Conservation (phyloP, 352 stramenopile species). For the Lagenidium giganteum region DNA sequence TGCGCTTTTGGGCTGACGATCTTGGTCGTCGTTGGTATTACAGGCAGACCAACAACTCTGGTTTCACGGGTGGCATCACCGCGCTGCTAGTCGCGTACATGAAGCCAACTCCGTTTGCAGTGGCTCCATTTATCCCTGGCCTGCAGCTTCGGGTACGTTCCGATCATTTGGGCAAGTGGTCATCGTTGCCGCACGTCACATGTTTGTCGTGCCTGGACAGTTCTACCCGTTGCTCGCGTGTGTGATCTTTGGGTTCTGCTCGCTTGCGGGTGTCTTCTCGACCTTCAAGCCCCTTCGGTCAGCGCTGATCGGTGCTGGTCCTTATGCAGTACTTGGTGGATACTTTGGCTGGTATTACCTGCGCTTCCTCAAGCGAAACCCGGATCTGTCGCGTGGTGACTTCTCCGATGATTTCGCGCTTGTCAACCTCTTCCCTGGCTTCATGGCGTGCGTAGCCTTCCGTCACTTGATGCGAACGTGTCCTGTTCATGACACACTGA, state of each 20-base stretch:
- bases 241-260: slow-evolving; percentile 44
- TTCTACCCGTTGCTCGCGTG: slow-evolving; percentile 62
- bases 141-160: slow-evolving; percentile 58
- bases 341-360: slow-evolving; percentile 87
- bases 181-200: no score
- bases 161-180: background rate
- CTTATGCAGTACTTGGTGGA: slow-evolving; percentile 65
- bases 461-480: no score
- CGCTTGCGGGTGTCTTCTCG: slow-evolving; percentile 34
- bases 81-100: slow-evolving; percentile 78
- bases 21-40: background rate
- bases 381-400: slow-evolving; percentile 63
- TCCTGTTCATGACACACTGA: no score
- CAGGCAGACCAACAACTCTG: slow-evolving; percentile 68
- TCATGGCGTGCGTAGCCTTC: slow-evolving; percentile 48
- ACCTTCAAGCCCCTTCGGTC: slow-evolving; percentile 29
- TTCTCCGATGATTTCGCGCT: slow-evolving; percentile 76
- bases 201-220: slow-evolving; percentile 25
- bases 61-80: slow-evolving; percentile 73
- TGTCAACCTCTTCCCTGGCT: slow-evolving; percentile 61
- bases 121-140: slow-evolving; percentile 40
- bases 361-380: slow-evolving; percentile 79
- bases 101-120: slow-evolving; percentile 62
- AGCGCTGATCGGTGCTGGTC: slow-evolving; percentile 59
- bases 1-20: no score